These are phyloP conservation scores for Coleophoma eucalyptorum DNA, from an alignment of 2,329 filamentous ascomycete genomes.

Conservation along the genomic window DNA sequence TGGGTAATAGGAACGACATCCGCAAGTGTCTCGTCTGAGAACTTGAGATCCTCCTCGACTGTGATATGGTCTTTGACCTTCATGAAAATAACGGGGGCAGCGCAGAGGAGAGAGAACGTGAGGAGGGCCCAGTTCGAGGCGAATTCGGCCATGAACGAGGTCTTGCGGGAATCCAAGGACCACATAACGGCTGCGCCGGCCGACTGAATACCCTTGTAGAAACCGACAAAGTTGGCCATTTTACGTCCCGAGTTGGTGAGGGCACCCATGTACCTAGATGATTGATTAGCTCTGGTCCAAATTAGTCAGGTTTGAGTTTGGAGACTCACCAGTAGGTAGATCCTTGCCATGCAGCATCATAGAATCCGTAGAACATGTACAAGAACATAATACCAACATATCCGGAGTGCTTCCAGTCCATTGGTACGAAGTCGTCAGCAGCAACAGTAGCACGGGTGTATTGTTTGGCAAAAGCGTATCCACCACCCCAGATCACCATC, in stretches of 20 bases:
- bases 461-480: constrained; percentile 74
- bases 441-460: constrained; percentile 37
- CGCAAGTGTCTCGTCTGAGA: constrained; percentile 76
- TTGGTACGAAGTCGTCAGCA: constrained; percentile 10
- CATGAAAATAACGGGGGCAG: constrained; percentile 72
- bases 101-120: constrained; percentile 68
- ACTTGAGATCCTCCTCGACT: constrained; percentile 77
- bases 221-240: constrained; percentile 86
- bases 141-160: constrained; percentile 69
- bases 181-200: constrained; percentile 75
- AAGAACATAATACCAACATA: constrained; percentile 81
- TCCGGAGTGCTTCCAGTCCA: constrained; percentile 63
- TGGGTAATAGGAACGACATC: constrained; percentile 50
- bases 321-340: constrained; percentile 73
- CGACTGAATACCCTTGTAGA: constrained; percentile 90
- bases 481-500: constrained; percentile 78
- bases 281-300: constrained; percentile 4
- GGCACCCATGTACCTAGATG: constrained; percentile 77
- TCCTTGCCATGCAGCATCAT: constrained; percentile 88
- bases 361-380: constrained; percentile 88
- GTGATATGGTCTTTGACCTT: constrained; percentile 80
- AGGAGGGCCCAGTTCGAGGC: constrained; percentile 74
- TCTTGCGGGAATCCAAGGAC: constrained; percentile 60
- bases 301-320: constrained; percentile 1
- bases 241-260: constrained; percentile 90